Evolutionary conservation across 2,329 filamentous ascomycete genomes (phyloP).

Genomic region (Coleophoma cylindrospora): DNA sequence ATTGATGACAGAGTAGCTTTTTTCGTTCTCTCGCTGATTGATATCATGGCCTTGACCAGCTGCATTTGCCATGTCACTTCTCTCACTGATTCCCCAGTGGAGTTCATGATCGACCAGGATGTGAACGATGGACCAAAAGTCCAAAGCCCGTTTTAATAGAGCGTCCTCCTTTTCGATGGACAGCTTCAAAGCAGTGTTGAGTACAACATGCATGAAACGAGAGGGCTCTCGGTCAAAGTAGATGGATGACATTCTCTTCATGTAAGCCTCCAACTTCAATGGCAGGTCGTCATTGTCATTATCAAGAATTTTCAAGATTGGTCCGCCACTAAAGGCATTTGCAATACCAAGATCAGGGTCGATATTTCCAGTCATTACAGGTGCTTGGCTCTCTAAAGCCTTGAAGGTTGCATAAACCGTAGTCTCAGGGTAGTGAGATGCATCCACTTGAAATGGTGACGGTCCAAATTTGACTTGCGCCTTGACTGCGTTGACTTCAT

Average conservation of each 20-base stretch:
- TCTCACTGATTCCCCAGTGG: constrained; percentile 43
- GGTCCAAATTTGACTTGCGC: constrained; percentile 42
- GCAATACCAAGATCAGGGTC: constrained; percentile 23
- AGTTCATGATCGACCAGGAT: constrained; percentile 57
- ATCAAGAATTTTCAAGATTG: constrained; percentile 50
- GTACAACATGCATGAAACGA: constrained; percentile 52
- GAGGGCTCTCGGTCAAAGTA: constrained; percentile 57
- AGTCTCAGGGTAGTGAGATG: constrained; percentile 52
- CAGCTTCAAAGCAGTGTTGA: constrained; percentile 43
- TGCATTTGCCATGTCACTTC: constrained; percentile 6
- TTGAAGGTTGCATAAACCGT: constrained; percentile 26
- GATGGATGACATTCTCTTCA: constrained; percentile 50
- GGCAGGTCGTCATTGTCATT: constrained; percentile 56
- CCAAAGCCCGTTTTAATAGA: constrained; percentile 51
- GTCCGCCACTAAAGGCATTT: constrained; percentile 21
- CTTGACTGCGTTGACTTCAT: constrained; percentile 51
- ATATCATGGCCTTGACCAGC: constrained; percentile 16
- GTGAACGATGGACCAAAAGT: constrained; percentile 61
- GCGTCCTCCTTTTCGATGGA: constrained; percentile 45
- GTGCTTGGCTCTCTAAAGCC: constrained; percentile 18
- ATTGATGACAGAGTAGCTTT: constrained; percentile 51
- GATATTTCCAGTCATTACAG: constrained; percentile 25
- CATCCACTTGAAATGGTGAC: constrained; percentile 40
- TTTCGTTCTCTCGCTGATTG: constrained; percentile 9
- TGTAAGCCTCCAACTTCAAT: constrained; percentile 53